Percentiles rank a stretch among this genome's conserved stretches.
Conservation (phyloP, 2,329 filamentous ascomycete genomes). For the Apiospora kogelbergensis region DNA sequence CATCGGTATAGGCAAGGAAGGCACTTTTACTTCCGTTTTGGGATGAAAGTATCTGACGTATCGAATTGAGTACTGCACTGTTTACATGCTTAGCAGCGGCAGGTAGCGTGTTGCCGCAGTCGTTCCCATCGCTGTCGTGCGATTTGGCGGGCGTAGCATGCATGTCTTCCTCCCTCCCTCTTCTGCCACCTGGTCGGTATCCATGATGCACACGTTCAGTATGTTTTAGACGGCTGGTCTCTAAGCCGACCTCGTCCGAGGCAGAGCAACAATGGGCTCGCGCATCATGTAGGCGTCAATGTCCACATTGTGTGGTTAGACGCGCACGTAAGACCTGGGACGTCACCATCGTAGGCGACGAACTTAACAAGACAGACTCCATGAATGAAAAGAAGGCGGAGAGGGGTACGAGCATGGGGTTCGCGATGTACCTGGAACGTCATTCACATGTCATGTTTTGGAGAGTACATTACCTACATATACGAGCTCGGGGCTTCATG, state of each 20-base stretch:
- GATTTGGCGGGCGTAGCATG: not conserved
- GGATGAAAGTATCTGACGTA: not conserved
- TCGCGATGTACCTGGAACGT: not conserved
- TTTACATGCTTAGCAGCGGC: not conserved
- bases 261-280: no score
- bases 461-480: not conserved
- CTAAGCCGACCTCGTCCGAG: not conserved
- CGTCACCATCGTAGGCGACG: not conserved
- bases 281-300: no score
- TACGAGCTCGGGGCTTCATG: not conserved
- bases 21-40: no score
- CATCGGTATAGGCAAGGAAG: not conserved
- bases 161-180: not conserved
- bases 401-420: not conserved
- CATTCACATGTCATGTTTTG: not conserved
- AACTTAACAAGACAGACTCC: not conserved
- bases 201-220: no score
- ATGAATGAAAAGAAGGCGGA: not conserved
- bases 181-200: not conserved
- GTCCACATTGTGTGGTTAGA: not conserved
- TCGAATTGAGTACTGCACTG: not conserved
- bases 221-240: no score
- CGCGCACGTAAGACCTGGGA: no score
- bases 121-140: no score
- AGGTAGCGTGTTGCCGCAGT: no score